Evolutionary conservation across 768 basidiomycete species (phyloP).

Genomic region (Suillus luteus): DNA sequence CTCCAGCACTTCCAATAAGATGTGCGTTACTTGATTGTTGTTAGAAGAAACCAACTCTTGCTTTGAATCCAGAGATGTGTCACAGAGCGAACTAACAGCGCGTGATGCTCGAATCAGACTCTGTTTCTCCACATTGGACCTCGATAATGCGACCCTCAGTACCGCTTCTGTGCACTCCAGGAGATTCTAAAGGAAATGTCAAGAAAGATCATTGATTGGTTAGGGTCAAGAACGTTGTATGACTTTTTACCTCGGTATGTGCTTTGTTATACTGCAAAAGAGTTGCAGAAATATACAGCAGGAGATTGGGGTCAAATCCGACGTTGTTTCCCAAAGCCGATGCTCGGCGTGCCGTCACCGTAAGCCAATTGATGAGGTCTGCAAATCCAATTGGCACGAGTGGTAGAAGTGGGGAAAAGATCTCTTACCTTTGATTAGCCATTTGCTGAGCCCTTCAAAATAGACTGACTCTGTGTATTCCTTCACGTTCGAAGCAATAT

Average conservation of each 20-base stretch:
- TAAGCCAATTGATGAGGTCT: conserved; percentile 63
- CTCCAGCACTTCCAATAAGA: conserved; percentile 52
- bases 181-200: conserved; percentile 51
- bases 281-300: conserved; percentile 51
- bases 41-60: background rate
- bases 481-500: conserved; percentile 57
- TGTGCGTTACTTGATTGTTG: conserved; percentile 33
- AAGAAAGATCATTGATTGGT: conserved; percentile 2
- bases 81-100: conserved; percentile 46
- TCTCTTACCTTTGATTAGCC: conserved; percentile 58
- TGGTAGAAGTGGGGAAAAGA: background rate
- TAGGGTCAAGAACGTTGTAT: background rate
- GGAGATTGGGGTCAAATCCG: conserved; percentile 53
- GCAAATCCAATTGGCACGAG: conserved; percentile 13
- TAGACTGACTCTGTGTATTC: conserved; percentile 61
- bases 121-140: conserved; percentile 37
- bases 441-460: conserved; percentile 49
- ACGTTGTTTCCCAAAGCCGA: conserved; percentile 10
- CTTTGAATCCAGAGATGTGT: conserved; percentile 30
- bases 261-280: conserved; percentile 64
- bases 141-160: conserved; percentile 53
- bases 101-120: conserved; percentile 22
- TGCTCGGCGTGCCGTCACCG: conserved; percentile 51
- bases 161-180: conserved; percentile 58
- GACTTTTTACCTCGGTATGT: conserved; percentile 50